Percentiles rank a stretch among this genome's conserved stretches.
These are phyloP conservation scores for Powellomyces hirtus DNA, from an alignment of 192 early-diverging fungal genomes.

Conservation along the genomic window DNA sequence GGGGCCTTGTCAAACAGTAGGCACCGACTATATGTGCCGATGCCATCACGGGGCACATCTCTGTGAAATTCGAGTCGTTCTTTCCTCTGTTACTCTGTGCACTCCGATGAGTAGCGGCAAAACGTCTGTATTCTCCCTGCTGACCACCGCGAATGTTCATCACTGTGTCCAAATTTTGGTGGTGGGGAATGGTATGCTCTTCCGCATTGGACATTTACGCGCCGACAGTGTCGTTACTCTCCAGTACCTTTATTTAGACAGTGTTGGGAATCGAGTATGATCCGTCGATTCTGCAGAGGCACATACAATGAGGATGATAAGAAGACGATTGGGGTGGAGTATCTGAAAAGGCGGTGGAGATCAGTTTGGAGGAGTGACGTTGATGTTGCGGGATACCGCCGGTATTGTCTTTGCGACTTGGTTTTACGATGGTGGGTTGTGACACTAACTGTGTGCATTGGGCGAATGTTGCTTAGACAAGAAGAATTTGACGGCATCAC, in stretches of 20 bases:
- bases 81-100: no score
- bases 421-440: no score
- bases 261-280: slow-evolving; percentile 33
- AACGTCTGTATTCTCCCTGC: no score
- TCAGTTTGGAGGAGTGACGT: no score
- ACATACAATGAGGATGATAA: slow-evolving; percentile 25
- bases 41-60: no score
- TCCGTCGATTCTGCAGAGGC: slow-evolving; percentile 22
- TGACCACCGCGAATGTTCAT: not conserved
- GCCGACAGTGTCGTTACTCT: no score
- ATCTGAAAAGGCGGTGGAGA: slow-evolving; percentile 13
- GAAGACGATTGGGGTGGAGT: slow-evolving; percentile 34
- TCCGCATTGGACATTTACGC: not conserved
- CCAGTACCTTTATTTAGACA: slow-evolving; percentile 3
- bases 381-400: slow-evolving; percentile 37
- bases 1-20: no score
- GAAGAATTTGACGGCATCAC: slow-evolving; percentile 3
- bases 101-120: no score
- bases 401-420: slow-evolving; percentile 5
- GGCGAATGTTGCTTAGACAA: no score
- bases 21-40: no score
- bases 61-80: no score
- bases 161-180: not conserved
- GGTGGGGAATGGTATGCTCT: not conserved
- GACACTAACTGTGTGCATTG: no score